Conservation (phyloP, 2,329 filamentous ascomycete species). For the Biscogniauxia marginata region DNA sequence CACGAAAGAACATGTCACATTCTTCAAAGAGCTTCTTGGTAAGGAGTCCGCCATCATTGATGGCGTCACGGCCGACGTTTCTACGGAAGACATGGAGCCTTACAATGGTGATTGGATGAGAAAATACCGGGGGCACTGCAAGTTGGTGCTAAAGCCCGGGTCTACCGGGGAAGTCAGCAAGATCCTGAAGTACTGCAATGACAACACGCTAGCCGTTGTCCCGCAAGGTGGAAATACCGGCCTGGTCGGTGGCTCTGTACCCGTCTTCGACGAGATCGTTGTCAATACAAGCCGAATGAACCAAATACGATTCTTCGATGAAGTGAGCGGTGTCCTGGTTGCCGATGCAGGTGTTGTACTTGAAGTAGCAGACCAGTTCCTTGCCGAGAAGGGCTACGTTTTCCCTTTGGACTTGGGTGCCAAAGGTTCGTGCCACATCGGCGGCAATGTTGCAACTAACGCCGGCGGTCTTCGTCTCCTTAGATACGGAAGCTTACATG, state of each 20-base stretch:
- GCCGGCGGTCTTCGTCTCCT: constrained; percentile 87
- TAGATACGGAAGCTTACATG: constrained; percentile 91
- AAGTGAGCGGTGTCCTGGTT: constrained; percentile 86
- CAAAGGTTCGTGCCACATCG: constrained; percentile 95
- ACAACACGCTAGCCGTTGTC: constrained; percentile 86
- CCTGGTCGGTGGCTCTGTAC: constrained; percentile 90
- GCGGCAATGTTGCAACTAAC: constrained; percentile 94
- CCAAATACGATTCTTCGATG: constrained; percentile 85
- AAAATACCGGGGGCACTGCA: constrained; percentile 91
- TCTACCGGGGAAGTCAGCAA: constrained; percentile 86
- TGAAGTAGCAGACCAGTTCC: constrained; percentile 81
- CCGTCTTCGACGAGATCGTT: constrained; percentile 97
- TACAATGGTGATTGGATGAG: constrained; percentile 99
- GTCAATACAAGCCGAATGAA: constrained; percentile 91
- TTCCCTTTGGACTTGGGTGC: constrained; percentile 97
- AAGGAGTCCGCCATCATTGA: constrained; percentile 79
- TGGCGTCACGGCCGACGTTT: constrained; percentile 68
- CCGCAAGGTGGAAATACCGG: constrained; percentile 97
- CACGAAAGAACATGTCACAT: constrained; percentile 74
- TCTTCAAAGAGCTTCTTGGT: constrained; percentile 80
- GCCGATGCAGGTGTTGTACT: constrained; percentile 89
- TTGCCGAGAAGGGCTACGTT: constrained; percentile 80
- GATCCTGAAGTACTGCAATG: constrained; percentile 92
- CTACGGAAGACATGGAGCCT: constrained; percentile 76
- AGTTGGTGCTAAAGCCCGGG: constrained; percentile 81